Base-by-base conservation (phyloP, 306 rosid genomes). In the Argentina anserina region DNA sequence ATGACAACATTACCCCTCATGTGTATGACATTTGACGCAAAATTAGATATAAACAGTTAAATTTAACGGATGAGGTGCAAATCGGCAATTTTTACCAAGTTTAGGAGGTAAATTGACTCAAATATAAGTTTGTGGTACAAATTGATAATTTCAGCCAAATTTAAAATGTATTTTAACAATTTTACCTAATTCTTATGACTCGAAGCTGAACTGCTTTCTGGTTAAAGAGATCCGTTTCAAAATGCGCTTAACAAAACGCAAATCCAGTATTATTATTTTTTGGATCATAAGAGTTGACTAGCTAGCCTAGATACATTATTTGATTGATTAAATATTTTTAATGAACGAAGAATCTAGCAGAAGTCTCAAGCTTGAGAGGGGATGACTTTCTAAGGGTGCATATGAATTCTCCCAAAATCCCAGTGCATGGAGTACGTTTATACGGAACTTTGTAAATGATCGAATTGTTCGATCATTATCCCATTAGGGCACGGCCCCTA, bases 331-430 rank as follows among this genome's bases (percentile, higher is more conserved):
- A 12, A 1, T 56, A 29, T 13, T 11, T 56, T 25, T 25, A 59
- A 29, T 17, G 67, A 33, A 34, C 0, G 13, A 62, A 62, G 67
- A 7, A 34, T 61, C 66, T 62, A 33, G 67, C 67, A 62, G 26
- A 62, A 34, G 67, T 62, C 42, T 62, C 23, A 62, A 62, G 25
- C 7, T 34, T 18, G 67, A 20, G 67, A 59, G 67, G 65, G 39
- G 66, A 18, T 6, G 67, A 61, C 43, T 61, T 33, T 61, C 7
- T 15, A 6, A 18, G 3, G 0, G 4, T 12, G 7, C 25, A 2
- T 58, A 14, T 0, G 37, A 59, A 6, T 28, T 15, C 39, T 28
- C 21, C 21, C 8, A 29, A 36, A 29, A 58, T 29, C 64, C 64
- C 3, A 28, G 34, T 58, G 40, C 67, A 61, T 61, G 43, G 9